Conservation (phyloP, 805 yeast genomes). For the Lipomyces mesembrius region DNA sequence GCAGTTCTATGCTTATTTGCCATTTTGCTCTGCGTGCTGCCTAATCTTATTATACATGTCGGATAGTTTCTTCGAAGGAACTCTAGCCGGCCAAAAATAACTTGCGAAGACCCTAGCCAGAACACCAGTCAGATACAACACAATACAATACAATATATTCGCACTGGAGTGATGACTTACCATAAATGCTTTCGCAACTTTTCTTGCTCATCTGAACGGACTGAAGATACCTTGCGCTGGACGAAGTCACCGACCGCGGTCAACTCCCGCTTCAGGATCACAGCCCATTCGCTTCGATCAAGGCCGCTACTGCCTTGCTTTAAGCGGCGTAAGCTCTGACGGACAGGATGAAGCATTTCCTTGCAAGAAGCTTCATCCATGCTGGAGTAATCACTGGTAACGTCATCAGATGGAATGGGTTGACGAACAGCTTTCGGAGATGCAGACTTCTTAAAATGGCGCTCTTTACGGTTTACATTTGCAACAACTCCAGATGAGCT, state of each 20-base stretch:
- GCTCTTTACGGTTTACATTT: background rate
- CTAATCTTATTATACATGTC: constrained; percentile 63
- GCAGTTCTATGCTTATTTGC: background rate
- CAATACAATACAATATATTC: background rate
- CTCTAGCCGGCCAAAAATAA: constrained; percentile 85
- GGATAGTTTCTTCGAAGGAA: constrained; percentile 65
- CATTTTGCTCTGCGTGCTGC: constrained; percentile 15
- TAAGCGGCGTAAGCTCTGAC: constrained; percentile 65
- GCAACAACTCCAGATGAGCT: constrained; percentile 1
- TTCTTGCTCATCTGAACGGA: constrained; percentile 44
- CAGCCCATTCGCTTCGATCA: constrained; percentile 78
- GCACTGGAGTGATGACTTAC: constrained; percentile 44
- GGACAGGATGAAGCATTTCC: constrained; percentile 64
- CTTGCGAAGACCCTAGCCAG: constrained; percentile 62
- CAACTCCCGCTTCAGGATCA: constrained; percentile 67
- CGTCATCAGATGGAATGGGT: constrained; percentile 29
- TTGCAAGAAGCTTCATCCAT: constrained; percentile 79
- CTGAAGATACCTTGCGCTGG: constrained; percentile 47
- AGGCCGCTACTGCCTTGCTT: constrained; percentile 74
- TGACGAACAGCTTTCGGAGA: constrained; percentile 8
- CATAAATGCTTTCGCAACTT: constrained; percentile 69
- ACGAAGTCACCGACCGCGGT: constrained; percentile 77
- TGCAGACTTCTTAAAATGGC: background rate
- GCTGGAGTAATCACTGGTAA: constrained; percentile 65
- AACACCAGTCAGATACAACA: background rate